A percentile compares a stretch with the other conserved stretches of the same genome.
These are phyloP conservation scores for Stephanodiscus triporus DNA, from an alignment of 108 stramenopile species.

Conservation along the genomic window DNA sequence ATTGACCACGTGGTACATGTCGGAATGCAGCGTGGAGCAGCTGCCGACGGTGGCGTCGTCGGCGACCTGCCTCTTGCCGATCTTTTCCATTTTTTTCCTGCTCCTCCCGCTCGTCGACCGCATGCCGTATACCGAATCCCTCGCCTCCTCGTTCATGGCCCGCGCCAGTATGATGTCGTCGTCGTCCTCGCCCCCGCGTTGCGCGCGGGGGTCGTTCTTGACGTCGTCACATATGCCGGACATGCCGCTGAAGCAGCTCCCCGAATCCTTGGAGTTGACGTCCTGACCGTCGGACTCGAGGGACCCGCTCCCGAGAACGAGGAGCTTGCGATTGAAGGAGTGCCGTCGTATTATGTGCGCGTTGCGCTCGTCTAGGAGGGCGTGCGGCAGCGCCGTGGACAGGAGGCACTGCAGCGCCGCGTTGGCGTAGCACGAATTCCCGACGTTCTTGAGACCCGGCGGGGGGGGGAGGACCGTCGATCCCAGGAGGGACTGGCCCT, in stretches of 20 bases:
- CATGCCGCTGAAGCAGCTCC: constrained; percentile 42
- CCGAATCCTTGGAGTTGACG: constrained; percentile 27
- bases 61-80: constrained; percentile 14
- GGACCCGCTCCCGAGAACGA: constrained; percentile 67
- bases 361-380: constrained; percentile 69
- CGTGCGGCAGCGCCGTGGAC: constrained; percentile 72
- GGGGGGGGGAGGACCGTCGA: constrained; percentile 52
- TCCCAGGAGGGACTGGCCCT: not conserved
- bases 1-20: constrained; percentile 47
- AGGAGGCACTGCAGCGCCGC: constrained; percentile 82
- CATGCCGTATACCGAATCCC: not conserved
- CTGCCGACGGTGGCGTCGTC: constrained; percentile 42
- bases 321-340: constrained; percentile 77
- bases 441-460: constrained; percentile 78
- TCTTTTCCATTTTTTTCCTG: not conserved
- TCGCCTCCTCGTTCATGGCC: constrained; percentile 4
- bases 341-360: constrained; percentile 74
- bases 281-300: constrained; percentile 64
- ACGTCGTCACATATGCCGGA: constrained; percentile 17
- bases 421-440: constrained; percentile 88
- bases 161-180: constrained; percentile 24
- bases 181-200: not conserved
- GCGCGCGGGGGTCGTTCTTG: constrained; percentile 2
- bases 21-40: constrained; percentile 37
- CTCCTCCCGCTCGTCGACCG: not conserved